Conservation (phyloP, 306 rosid genomes). For the Echinosophora koreensis region DNA sequence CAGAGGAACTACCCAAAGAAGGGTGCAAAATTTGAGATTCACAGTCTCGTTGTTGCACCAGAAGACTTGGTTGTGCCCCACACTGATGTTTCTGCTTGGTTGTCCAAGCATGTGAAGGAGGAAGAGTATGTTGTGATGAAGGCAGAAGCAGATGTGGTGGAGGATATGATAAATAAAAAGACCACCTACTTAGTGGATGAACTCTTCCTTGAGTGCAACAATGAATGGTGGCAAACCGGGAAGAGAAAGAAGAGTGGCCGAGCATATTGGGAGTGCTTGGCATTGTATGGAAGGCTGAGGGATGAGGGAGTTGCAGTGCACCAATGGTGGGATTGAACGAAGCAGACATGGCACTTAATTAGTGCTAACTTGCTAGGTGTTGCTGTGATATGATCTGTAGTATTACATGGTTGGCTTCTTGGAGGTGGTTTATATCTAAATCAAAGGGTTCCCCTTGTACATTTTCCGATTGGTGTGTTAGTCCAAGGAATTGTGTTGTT, state of each 20-base stretch:
- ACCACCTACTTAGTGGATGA: constrained; percentile 65
- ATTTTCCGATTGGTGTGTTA: too few relatives aligned
- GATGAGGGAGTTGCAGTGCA: constrained; percentile 79
- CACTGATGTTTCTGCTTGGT: constrained; percentile 60
- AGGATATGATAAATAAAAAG: constrained; percentile 57
- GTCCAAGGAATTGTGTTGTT: too few relatives aligned
- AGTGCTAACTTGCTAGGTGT: constrained; percentile 21
- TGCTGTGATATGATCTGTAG: constrained; percentile 15
- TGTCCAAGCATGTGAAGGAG: constrained; percentile 54
- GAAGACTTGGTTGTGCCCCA: constrained; percentile 16
- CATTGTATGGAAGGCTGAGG: constrained; percentile 70
- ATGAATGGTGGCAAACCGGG: constrained; percentile 65
- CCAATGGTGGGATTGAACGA: constrained; percentile 67
- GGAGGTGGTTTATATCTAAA: neutral
- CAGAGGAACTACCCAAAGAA: constrained; percentile 60
- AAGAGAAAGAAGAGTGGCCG: constrained; percentile 49
- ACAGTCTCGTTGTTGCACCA: constrained; percentile 45
- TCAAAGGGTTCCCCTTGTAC: too few relatives aligned
- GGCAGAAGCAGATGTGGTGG: constrained; percentile 67
- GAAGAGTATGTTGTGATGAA: constrained; percentile 76
- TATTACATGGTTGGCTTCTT: constrained; percentile 18
- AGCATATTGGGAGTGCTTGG: constrained; percentile 75
- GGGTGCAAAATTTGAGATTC: constrained; percentile 58
- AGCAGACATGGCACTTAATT: neutral
- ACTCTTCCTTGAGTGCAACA: constrained; percentile 69